Conservation (phyloP, 139 green algal genomes). For the Volvox africanus region DNA sequence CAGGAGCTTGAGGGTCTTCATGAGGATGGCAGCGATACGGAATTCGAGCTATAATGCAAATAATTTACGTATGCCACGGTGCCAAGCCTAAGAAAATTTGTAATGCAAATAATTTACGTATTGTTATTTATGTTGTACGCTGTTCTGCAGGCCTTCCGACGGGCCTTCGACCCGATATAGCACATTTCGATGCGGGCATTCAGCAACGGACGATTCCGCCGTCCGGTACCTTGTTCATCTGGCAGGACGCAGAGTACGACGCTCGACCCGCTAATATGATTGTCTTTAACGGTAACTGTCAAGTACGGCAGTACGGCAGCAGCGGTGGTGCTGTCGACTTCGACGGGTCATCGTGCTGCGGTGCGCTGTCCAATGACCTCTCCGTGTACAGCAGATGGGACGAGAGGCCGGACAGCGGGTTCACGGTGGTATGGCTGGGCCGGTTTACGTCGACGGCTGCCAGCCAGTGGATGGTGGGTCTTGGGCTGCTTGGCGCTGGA, state of each 20-base stretch:
- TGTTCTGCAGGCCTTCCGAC: neutral
- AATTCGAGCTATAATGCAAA: no score
- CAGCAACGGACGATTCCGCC: neutral
- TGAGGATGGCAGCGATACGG: no score
- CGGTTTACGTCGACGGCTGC: neutral
- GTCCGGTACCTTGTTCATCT: neutral
- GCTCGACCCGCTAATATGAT: neutral
- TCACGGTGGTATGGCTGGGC: neutral
- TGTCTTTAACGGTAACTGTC: neutral
- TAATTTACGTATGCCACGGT: no score
- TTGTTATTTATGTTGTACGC: no score
- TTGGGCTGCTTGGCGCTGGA: neutral
- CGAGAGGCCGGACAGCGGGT: neutral
- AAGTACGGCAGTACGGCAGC: neutral
- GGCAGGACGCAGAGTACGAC: conserved; percentile 15
- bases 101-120: no score
- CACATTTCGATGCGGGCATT: neutral
- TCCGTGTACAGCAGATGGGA: neutral
- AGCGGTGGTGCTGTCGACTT: conserved; percentile 2
- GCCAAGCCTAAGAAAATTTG: no score
- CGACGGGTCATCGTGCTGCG: neutral
- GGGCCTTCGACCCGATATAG: neutral
- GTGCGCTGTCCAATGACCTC: neutral
- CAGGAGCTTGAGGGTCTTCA: no score
- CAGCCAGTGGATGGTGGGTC: conserved; percentile 21